Conservation (phyloP, 2,329 filamentous ascomycete genomes). For the Zymoseptoria tritici region DNA sequence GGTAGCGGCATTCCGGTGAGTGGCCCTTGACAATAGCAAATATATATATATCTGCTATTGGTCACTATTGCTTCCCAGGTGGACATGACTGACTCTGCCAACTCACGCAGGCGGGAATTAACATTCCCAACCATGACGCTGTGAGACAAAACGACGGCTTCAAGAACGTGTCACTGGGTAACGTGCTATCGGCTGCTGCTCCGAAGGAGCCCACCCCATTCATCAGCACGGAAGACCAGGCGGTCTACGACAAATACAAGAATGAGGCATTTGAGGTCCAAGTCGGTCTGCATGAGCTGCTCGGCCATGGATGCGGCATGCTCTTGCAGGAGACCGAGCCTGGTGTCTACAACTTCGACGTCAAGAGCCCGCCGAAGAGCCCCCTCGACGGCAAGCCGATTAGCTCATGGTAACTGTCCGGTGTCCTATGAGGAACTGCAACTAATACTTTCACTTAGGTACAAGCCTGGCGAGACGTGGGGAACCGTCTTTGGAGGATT, state of each 20-base stretch:
- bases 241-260: constrained; percentile 72
- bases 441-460: constrained; percentile 32
- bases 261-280: constrained; percentile 90
- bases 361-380: constrained; percentile 69
- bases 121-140: constrained; percentile 58
- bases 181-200: constrained; percentile 83
- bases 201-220: constrained; percentile 85
- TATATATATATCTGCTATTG: not conserved
- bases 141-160: constrained; percentile 78
- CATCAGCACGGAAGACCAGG: constrained; percentile 69
- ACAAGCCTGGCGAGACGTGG: constrained; percentile 94
- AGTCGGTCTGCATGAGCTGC: constrained; percentile 86
- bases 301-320: constrained; percentile 87
- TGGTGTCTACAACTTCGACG: constrained; percentile 82
- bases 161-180: constrained; percentile 90
- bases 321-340: constrained; percentile 80
- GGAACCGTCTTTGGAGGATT: constrained; percentile 72
- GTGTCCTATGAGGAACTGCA: not conserved
- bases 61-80: not conserved
- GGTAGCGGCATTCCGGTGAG: constrained; percentile 56
- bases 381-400: constrained; percentile 73
- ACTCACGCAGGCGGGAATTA: not conserved
- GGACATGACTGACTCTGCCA: not conserved
- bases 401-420: constrained; percentile 52
- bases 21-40: not conserved